Evolutionary conservation across 345 rosid species (phyloP).

Genomic region (Pistacia vera): DNA sequence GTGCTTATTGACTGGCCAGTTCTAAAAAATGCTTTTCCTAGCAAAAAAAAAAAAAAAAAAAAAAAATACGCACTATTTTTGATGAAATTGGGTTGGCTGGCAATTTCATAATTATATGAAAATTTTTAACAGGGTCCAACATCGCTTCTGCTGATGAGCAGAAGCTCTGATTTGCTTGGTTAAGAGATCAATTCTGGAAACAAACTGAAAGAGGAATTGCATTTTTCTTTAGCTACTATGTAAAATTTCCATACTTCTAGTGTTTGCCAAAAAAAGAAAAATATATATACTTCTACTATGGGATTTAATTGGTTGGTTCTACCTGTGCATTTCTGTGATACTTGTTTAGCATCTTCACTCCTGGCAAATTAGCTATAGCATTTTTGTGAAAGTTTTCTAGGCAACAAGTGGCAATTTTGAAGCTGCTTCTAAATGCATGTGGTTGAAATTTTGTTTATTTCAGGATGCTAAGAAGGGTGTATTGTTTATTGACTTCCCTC

Average conservation of each 20-base stretch:
- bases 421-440: background rate
- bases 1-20: too few species aligned
- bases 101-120: too few species aligned
- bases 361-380: background rate
- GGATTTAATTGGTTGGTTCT: background rate
- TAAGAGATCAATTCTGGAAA: slow-evolving; percentile 4
- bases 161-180: background rate
- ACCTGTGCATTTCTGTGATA: background rate
- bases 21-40: too few species aligned
- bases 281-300: background rate
- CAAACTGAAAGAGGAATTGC: background rate
- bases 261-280: background rate
- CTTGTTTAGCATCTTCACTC: background rate
- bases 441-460: slow-evolving; percentile 16
- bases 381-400: background rate
- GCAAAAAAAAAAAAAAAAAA: too few species aligned
- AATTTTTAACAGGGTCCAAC: too few species aligned
- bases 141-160: background rate
- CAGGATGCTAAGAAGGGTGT: slow-evolving; percentile 99
- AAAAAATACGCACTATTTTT: too few species aligned
- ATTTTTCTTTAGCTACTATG: background rate
- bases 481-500: slow-evolving; percentile 89
- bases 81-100: too few species aligned
- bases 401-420: background rate
- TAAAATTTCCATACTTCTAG: too few species aligned